A percentile compares a stretch with the other conserved stretches of the same genome.
phyloP scores from a whole-genome alignment of 2,329 filamentous ascomycete genomes.

The Huntiella abstrusa region DNA sequence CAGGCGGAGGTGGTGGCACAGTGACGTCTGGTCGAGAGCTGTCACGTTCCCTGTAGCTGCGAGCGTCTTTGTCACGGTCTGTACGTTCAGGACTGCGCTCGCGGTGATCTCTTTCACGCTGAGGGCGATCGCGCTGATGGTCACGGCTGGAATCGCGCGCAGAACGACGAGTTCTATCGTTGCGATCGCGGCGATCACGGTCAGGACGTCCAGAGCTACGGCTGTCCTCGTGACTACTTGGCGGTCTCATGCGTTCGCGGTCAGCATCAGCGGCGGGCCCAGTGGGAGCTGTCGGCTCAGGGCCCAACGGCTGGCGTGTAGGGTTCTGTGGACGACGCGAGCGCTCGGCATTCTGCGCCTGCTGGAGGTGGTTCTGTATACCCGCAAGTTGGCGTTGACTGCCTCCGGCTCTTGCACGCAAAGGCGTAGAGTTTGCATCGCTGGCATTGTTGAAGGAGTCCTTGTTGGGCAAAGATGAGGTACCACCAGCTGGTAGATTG shows the following conservation, averaged over 20 bases:
- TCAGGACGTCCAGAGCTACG: slow-evolving; percentile 24
- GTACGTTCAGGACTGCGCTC: slow-evolving; percentile 27
- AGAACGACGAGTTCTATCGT: slow-evolving; percentile 21
- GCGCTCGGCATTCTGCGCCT: slow-evolving; percentile 21
- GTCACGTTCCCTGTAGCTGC: slow-evolving; percentile 24
- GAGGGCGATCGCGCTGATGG: slow-evolving; percentile 21
- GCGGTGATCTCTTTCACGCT: slow-evolving; percentile 20
- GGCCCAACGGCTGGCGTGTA: neutral
- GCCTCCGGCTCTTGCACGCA: slow-evolving; percentile 1
- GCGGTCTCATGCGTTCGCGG: slow-evolving; percentile 17
- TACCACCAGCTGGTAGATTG: neutral
- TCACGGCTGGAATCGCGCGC: slow-evolving; percentile 32
- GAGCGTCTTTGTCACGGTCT: slow-evolving; percentile 28
- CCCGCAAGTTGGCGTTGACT: slow-evolving; percentile 19
- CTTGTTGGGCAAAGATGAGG: neutral
- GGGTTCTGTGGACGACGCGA: slow-evolving; percentile 3
- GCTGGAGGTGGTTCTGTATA: slow-evolving; percentile 39
- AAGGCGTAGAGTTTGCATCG: slow-evolving; percentile 1
- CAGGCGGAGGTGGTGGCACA: slow-evolving; percentile 6
- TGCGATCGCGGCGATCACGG: slow-evolving; percentile 23
- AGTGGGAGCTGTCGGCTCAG: slow-evolving; percentile 11
- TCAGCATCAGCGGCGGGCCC: slow-evolving; percentile 17
- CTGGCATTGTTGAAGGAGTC: neutral
- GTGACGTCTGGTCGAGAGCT: slow-evolving; percentile 15
- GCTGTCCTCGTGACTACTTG: slow-evolving; percentile 20